These are phyloP conservation scores for Magnaporthales sp. DNA, from an alignment of 2,329 filamentous ascomycete genomes.

Conservation along the genomic window DNA sequence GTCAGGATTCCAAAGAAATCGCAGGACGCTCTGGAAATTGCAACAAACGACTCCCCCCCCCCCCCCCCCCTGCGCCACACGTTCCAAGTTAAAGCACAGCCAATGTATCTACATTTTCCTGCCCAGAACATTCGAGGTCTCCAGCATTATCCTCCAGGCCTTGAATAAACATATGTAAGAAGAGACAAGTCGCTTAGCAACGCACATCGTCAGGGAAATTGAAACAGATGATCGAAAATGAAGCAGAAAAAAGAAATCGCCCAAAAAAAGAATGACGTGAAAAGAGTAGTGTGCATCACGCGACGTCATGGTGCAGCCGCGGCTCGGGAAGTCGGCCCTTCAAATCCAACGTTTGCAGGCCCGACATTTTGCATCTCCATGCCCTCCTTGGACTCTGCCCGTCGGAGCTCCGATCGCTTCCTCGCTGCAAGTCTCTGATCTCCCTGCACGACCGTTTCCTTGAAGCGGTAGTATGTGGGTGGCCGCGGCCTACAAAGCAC, in stretches of 20 bases:
- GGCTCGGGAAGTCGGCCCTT: slow-evolving; percentile 41
- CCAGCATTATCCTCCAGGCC: neutral
- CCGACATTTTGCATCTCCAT: slow-evolving; percentile 68
- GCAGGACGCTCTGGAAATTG: neutral
- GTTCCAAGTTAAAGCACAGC: neutral
- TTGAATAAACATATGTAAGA: neutral
- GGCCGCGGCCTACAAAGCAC: slow-evolving; percentile 78
- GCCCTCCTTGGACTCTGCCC: slow-evolving; percentile 36
- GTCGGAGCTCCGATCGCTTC: slow-evolving; percentile 40
- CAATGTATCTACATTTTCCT: neutral
- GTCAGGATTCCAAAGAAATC: neutral
- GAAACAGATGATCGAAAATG: neutral
- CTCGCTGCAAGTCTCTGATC: slow-evolving; percentile 68
- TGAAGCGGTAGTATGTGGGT: slow-evolving; percentile 86
- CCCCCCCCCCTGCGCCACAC: neutral
- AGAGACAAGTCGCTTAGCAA: neutral
- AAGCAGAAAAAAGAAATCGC: neutral
- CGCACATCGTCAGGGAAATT: neutral
- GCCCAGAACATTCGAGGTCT: neutral
- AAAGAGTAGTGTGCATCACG: neutral
- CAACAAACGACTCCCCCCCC: no score
- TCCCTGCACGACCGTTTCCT: slow-evolving; percentile 63
- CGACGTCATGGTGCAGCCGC: slow-evolving; percentile 2
- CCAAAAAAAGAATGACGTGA: slow-evolving; percentile 4
- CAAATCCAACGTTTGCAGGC: slow-evolving; percentile 34